A percentile compares a stretch with the other conserved stretches of the same genome.
phyloP scores from a whole-genome alignment of 768 basidiomycete genomes.

The Phanerochaete carnosa region DNA sequence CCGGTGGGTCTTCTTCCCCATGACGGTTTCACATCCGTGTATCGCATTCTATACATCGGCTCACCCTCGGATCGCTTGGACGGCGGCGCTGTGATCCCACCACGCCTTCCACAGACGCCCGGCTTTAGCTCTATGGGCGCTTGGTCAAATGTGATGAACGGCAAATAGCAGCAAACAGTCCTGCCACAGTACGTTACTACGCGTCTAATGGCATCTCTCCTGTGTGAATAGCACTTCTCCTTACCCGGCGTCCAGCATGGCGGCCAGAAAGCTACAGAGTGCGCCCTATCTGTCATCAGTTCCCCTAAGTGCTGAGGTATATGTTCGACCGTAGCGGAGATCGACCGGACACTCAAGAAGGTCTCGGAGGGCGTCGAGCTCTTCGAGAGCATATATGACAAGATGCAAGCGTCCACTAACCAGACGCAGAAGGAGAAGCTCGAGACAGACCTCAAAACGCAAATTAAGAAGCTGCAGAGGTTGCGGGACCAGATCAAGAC shows the following conservation, averaged over 20 bases:
- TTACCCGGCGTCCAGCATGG: constrained; percentile 52
- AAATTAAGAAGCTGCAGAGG: constrained; percentile 94
- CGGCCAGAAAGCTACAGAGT: constrained; percentile 90
- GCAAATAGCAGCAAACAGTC: constrained; percentile 12
- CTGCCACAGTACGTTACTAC: constrained; percentile 1
- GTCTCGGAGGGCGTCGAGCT: constrained; percentile 93
- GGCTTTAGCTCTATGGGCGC: constrained; percentile 1
- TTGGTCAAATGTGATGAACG: background rate
- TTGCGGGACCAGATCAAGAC: constrained; percentile 88
- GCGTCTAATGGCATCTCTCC: constrained; percentile 8
- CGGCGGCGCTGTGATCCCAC: background rate
- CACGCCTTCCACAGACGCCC: background rate
- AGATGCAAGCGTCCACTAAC: constrained; percentile 95
- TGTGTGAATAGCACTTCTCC: constrained; percentile 14
- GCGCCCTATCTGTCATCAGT: constrained; percentile 4
- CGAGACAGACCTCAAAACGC: constrained; percentile 92
- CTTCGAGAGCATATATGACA: constrained; percentile 95
- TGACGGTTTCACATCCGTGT: background rate
- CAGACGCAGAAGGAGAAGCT: constrained; percentile 99
- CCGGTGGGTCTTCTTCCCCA: background rate
- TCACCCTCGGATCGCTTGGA: background rate
- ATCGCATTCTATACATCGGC: background rate
- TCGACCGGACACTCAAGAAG: constrained; percentile 98
- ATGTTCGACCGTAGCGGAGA: constrained; percentile 69
- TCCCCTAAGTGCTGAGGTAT: background rate